phyloP scores from a whole-genome alignment of 179 eudicot species.

The Corrigiola litoralis region DNA sequence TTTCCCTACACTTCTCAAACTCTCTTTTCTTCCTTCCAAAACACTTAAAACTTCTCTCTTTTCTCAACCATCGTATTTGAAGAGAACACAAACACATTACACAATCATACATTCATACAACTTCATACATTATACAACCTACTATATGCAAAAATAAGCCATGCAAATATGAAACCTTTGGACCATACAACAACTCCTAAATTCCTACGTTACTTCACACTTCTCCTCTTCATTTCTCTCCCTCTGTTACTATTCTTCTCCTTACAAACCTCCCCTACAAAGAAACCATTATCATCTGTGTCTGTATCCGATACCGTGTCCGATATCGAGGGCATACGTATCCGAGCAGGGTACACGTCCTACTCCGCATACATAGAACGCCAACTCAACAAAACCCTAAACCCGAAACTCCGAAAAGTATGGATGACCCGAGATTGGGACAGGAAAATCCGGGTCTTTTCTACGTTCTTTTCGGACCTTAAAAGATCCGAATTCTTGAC shows the following conservation, averaged over 20 bases:
- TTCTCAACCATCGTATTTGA: background rate
- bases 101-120: background rate
- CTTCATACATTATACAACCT: background rate
- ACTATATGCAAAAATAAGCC: background rate
- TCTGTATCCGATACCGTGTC: conserved; percentile 13
- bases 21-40: no score
- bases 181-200: conserved; percentile 3
- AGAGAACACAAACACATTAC: background rate
- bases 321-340: conserved; percentile 42
- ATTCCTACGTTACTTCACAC: conserved; percentile 19
- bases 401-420: conserved; percentile 70
- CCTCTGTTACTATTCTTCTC: conserved; percentile 23
- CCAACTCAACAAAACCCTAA: conserved; percentile 82
- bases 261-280: conserved; percentile 17
- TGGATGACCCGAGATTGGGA: conserved; percentile 93
- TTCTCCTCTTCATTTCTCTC: conserved; percentile 23
- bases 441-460: conserved; percentile 65
- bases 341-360: conserved; percentile 72
- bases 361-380: conserved; percentile 66
- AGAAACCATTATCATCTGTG: background rate
- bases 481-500: conserved; percentile 23
- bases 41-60: background rate
- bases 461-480: conserved; percentile 49
- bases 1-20: background rate
- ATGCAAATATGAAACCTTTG: conserved; percentile 21